Base-by-base conservation (phyloP, 164 flowering plant species). In the Liquidambar formosana region DNA sequence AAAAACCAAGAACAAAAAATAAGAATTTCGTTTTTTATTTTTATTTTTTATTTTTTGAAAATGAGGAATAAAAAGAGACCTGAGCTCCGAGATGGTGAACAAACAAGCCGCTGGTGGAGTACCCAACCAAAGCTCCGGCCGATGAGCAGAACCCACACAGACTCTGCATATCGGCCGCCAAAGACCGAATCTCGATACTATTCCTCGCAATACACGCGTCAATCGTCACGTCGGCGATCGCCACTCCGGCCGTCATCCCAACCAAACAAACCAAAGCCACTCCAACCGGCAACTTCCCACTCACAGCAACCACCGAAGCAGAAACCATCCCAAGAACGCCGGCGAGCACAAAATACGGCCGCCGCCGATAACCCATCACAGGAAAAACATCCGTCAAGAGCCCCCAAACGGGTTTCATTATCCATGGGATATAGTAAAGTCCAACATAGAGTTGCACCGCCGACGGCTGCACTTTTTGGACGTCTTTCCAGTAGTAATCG, bases 401-500 rank as follows among this genome's bases (percentile, higher is more conserved):
- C 4, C 94, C 92, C 94, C 92, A 88, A 3, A 92, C 3, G 18
- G 97, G 94, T 68, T 88, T 90, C 77, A 92, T 69, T 4, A 90
- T 27, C 94, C 91, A 90, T 1, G 97, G 97, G 8, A 90, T 74
- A 73, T 77, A 79, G 65, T 85, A 83, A 1, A 91, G 47, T 5
- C 91, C 93, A 0, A 74, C 64, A 69, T 75, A 91, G 10, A 93
- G 46, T 44, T 93, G 98, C 1, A 82, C 93, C 1, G 71, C 65
- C 0, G 96, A 91, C 0, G 98, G 98, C 65, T 88, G 91, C 5
- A 89, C 76, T 59, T 74, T 81, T 64, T 88, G 96, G 23, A 85
- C 89, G 59, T 91, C 98, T 75, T 93, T 93, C 98, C 91, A 85
- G 71, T 93, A 91, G 72, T 78, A 93, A 27, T 93, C 93, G 8